phyloP scores from a whole-genome alignment of 306 rosid species.

The Sindora glabra region DNA sequence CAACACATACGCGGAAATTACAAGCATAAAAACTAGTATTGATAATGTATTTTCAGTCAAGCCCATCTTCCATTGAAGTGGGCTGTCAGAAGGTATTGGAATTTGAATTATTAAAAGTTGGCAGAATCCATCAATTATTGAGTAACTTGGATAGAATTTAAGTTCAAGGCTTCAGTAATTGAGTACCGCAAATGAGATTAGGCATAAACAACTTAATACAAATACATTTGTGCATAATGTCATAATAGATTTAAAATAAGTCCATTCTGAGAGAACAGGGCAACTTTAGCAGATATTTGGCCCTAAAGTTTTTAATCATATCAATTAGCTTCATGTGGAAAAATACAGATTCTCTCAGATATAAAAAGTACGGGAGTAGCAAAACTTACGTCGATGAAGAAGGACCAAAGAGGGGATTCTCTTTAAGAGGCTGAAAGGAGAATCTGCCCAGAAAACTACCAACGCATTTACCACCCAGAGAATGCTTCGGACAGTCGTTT shows the following conservation, averaged over 20 bases:
- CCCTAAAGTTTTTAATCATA: background rate
- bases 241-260: background rate
- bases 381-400: slow-evolving; percentile 58
- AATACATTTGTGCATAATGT: background rate
- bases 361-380: background rate
- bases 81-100: background rate
- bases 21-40: background rate
- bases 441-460: slow-evolving; percentile 60
- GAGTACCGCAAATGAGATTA: background rate
- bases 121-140: background rate
- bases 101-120: background rate
- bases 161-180: background rate
- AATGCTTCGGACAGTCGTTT: slow-evolving; percentile 56
- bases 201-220: background rate
- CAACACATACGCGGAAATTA: background rate
- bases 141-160: background rate
- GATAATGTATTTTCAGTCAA: background rate
- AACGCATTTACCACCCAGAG: slow-evolving; percentile 25
- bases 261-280: background rate
- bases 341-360: background rate
- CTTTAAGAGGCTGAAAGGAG: slow-evolving; percentile 72
- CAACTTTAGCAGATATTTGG: background rate
- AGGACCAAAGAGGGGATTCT: slow-evolving; percentile 81
- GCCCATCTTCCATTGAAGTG: background rate
- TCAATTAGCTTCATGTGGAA: background rate